Percentiles rank a stretch among this genome's conserved stretches.
phyloP scores from a whole-genome alignment of 2,329 filamentous ascomycete genomes.

The Cryphonectria naterciae region DNA sequence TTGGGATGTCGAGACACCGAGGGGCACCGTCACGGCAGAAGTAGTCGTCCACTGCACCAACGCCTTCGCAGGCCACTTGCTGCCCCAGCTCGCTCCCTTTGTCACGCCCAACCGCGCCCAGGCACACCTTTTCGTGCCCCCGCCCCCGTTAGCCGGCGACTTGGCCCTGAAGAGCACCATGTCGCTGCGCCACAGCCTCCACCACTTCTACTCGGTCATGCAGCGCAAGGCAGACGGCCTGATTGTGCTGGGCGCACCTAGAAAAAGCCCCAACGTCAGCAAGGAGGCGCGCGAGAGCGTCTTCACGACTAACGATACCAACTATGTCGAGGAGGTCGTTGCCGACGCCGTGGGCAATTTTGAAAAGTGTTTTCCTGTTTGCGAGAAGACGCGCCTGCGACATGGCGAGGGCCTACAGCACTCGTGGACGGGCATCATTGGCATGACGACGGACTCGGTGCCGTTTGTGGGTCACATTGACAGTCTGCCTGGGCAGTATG shows the following conservation, averaged over 20 bases:
- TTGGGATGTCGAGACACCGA: slow-evolving; percentile 42
- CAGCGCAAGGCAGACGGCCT: slow-evolving; percentile 49
- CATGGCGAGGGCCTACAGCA: slow-evolving; percentile 51
- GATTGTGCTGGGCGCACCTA: slow-evolving; percentile 47
- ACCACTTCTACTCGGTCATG: slow-evolving; percentile 55
- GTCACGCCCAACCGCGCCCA: slow-evolving; percentile 49
- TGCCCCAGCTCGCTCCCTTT: slow-evolving; percentile 41
- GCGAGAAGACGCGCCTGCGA: slow-evolving; percentile 27
- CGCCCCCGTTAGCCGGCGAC: slow-evolving; percentile 40
- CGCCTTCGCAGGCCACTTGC: slow-evolving; percentile 42
- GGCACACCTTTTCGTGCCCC: slow-evolving; percentile 49
- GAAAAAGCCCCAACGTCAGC: slow-evolving; percentile 45
- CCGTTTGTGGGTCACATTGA: slow-evolving; percentile 50
- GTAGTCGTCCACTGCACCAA: slow-evolving; percentile 46
- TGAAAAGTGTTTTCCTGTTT: slow-evolving; percentile 40
- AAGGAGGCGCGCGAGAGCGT: slow-evolving; percentile 35
- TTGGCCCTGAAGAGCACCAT: slow-evolving; percentile 45
- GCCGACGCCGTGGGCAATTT: slow-evolving; percentile 44
- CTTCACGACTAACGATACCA: slow-evolving; percentile 44
- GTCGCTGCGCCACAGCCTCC: slow-evolving; percentile 49
- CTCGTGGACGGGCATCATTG: slow-evolving; percentile 52
- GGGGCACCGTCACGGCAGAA: slow-evolving; percentile 38
- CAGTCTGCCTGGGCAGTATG: slow-evolving; percentile 47
- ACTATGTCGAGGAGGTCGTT: slow-evolving; percentile 45
- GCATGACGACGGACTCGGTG: slow-evolving; percentile 43